Conservation (phyloP, 164 flowering plant species). For the Vitis riparia region DNA sequence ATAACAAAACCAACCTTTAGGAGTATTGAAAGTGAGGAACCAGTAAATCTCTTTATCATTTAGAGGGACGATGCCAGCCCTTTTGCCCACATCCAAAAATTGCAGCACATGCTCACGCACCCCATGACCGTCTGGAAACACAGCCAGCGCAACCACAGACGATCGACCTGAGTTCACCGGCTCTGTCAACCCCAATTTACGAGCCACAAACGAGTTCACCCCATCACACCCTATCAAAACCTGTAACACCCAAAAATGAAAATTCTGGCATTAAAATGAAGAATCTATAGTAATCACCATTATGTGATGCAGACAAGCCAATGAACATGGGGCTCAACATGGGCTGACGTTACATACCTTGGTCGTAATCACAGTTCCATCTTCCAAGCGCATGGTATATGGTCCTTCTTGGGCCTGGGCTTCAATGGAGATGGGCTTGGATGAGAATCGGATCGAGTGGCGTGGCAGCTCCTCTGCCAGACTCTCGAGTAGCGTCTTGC, state of each 20-base stretch:
- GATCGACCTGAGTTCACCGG: constrained; percentile 42
- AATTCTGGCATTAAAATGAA: background rate
- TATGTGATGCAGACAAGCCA: too few relatives aligned
- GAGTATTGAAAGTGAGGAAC: constrained; percentile 24
- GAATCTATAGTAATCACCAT: background rate
- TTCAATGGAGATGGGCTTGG: constrained; percentile 30
- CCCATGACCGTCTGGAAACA: constrained; percentile 51
- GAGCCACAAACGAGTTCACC: constrained; percentile 52
- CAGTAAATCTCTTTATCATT: constrained; percentile 41
- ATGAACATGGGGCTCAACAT: too few relatives aligned
- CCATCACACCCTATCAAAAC: constrained; percentile 64
- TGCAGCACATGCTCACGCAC: constrained; percentile 28
- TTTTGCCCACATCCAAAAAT: constrained; percentile 16
- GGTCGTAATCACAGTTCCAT: constrained; percentile 30
- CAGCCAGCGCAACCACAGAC: constrained; percentile 43
- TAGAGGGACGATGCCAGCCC: constrained; percentile 41
- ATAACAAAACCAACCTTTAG: constrained; percentile 3
- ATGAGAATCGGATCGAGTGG: constrained; percentile 33
- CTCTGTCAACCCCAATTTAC: constrained; percentile 40
- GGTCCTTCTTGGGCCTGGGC: constrained; percentile 15
- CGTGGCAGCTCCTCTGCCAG: constrained; percentile 41
- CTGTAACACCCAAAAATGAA: constrained; percentile 8
- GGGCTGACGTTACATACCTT: constrained; percentile 23
- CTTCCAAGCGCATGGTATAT: constrained; percentile 22
- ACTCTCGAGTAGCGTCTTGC: constrained; percentile 30